Percentiles rank a stretch among this genome's conserved stretches.
These are phyloP conservation scores for Biscogniauxia marginata DNA, from an alignment of 2,329 filamentous ascomycete species.

Conservation along the genomic window DNA sequence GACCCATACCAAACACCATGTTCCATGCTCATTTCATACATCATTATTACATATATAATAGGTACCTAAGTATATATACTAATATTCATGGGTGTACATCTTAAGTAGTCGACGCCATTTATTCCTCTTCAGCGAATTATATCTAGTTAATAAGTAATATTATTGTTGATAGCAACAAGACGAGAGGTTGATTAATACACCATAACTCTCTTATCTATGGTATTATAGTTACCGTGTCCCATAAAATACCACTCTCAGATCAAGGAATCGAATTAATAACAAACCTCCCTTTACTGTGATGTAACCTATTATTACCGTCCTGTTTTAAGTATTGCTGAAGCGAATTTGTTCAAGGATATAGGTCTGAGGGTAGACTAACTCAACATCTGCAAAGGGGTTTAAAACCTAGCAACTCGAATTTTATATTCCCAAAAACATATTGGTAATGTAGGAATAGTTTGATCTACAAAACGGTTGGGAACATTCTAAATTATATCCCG, in stretches of 20 bases:
- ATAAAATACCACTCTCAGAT: too few species aligned
- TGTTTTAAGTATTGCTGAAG: neutral
- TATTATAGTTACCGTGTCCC: too few species aligned
- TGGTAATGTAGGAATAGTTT: too few species aligned
- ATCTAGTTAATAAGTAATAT: neutral
- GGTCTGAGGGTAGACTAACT: too few species aligned
- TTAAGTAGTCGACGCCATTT: neutral
- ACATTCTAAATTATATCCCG: neutral
- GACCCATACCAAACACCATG: too few species aligned
- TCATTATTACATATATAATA: too few species aligned
- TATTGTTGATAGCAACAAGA: neutral
- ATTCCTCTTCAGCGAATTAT: neutral
- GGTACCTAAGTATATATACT: too few species aligned
- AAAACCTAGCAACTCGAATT: too few species aligned
- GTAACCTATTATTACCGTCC: neutral
- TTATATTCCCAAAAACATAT: too few species aligned
- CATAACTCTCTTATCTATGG: neutral
- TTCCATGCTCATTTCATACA: too few species aligned
- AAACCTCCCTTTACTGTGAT: neutral
- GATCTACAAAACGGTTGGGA: neutral
- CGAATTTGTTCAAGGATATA: neutral
- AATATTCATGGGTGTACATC: neutral
- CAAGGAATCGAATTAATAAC: neutral
- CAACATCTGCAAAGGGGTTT: too few species aligned
- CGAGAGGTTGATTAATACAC: neutral